These are phyloP conservation scores for Backusella liffmaniae DNA, from an alignment of 192 early-diverging fungal genomes.

Conservation along the genomic window DNA sequence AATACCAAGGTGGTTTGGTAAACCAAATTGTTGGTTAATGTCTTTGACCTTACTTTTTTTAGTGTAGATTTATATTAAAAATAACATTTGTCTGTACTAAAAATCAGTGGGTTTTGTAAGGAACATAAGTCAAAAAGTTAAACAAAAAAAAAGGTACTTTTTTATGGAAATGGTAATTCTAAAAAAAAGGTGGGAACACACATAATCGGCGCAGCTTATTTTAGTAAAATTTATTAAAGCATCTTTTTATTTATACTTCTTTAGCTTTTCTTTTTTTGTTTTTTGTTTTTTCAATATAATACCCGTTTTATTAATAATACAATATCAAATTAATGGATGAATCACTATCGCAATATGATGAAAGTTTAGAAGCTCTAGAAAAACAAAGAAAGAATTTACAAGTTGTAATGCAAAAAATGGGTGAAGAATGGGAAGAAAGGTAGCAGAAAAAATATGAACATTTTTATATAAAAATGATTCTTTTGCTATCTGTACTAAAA, in stretches of 20 bases:
- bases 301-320: neutral
- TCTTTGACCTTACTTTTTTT: no score
- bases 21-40: no score
- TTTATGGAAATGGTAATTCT: no score
- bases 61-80: no score
- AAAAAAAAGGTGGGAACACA: no score
- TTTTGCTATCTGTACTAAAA: neutral
- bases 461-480: neutral
- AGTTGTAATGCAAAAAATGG: neutral
- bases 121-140: no score
- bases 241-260: neutral
- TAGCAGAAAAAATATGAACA: slow-evolving; percentile 3
- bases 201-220: neutral
- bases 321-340: neutral
- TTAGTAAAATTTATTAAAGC: no score
- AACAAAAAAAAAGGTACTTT: no score
- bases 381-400: slow-evolving; percentile 25
- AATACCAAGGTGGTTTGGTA: no score
- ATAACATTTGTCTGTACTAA: no score
- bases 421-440: slow-evolving; percentile 36
- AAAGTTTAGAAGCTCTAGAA: slow-evolving; percentile 29
- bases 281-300: neutral
- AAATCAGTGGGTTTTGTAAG: no score
- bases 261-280: neutral
- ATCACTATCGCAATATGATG: slow-evolving; percentile 28